These are phyloP conservation scores for Colletotrichum paranaense DNA, from an alignment of 2,329 filamentous ascomycete species.

Conservation along the genomic window DNA sequence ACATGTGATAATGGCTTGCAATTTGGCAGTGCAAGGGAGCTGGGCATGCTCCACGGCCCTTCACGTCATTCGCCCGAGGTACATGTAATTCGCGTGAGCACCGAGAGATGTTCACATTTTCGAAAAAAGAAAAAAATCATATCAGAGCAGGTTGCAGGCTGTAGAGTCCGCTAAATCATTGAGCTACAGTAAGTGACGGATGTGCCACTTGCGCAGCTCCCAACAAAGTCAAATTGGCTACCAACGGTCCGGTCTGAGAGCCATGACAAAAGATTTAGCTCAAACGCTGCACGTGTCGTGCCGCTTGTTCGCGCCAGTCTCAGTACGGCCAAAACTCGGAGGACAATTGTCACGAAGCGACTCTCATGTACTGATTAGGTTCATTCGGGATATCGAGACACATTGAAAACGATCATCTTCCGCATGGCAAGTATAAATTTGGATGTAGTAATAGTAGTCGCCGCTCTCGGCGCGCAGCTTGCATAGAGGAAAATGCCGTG, in stretches of 20 bases:
- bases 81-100: background rate
- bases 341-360: background rate
- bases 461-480: background rate
- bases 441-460: background rate
- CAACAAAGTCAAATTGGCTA: conserved; percentile 26
- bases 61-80: background rate
- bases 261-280: conserved; percentile 20
- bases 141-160: background rate
- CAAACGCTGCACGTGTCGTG: conserved; percentile 18
- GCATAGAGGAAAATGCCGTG: conserved; percentile 11
- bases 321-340: background rate
- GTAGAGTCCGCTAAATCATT: background rate
- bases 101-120: background rate
- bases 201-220: background rate
- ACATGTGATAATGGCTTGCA: conserved; percentile 32
- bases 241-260: conserved; percentile 16
- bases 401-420: background rate
- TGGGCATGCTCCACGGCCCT: background rate
- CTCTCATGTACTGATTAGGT: background rate
- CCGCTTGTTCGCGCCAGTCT: conserved; percentile 19
- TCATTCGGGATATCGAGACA: background rate
- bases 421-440: background rate
- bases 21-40: background rate
- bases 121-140: background rate
- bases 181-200: conserved; percentile 1